Conservation (phyloP, 768 basidiomycete genomes). For the Xerocomellus amylosporus region DNA sequence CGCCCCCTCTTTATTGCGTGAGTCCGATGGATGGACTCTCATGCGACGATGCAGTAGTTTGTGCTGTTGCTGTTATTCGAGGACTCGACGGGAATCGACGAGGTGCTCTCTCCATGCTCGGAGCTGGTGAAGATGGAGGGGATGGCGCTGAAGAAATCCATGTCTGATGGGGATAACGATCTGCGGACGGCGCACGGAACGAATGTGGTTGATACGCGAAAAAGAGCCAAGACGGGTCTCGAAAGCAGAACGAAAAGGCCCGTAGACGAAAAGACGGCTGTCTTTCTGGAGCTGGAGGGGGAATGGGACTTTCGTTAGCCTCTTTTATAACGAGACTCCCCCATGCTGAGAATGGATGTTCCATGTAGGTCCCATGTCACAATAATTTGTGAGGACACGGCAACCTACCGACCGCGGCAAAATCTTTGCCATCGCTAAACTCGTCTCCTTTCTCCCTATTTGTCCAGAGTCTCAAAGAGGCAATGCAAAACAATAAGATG, state of each 20-base stretch:
- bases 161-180: conserved; percentile 4
- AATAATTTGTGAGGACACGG: background rate
- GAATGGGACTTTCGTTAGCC: background rate
- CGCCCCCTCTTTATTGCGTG: background rate
- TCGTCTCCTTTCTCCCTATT: background rate
- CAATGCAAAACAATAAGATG: conserved; percentile 22
- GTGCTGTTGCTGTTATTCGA: background rate
- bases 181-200: background rate
- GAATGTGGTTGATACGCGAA: background rate
- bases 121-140: conserved; percentile 14
- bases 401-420: background rate
- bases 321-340: conserved; percentile 16
- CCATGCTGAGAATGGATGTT: conserved; percentile 1
- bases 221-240: background rate
- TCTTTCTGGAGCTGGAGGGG: conserved; percentile 8
- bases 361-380: background rate
- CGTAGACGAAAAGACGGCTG: conserved; percentile 1
- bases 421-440: background rate
- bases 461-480: conserved; percentile 2
- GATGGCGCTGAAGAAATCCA: conserved; percentile 23
- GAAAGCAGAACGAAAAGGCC: background rate
- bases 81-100: conserved; percentile 16
- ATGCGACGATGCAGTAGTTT: conserved; percentile 22
- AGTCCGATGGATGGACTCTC: background rate
- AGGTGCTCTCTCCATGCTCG: conserved; percentile 2